A percentile compares a stretch with the other conserved stretches of the same genome.
phyloP scores from a whole-genome alignment of 2,329 filamentous ascomycete species.

The Xylariaceae sp. region DNA sequence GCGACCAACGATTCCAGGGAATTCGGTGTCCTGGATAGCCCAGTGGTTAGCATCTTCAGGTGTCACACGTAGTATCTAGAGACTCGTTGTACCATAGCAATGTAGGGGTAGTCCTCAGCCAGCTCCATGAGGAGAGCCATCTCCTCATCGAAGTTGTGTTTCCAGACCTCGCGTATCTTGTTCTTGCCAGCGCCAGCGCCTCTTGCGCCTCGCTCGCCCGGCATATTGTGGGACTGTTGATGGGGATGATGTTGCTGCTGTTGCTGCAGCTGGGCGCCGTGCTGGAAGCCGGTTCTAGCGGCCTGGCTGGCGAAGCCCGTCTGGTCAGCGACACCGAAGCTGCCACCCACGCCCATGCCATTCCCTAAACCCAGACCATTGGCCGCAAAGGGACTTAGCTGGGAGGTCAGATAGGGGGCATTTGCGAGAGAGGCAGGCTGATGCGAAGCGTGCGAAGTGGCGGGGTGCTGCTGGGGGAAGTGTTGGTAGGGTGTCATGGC shows the following conservation, averaged over 20 bases:
- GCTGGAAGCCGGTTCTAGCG: constrained; percentile 81
- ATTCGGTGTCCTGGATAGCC: constrained; percentile 81
- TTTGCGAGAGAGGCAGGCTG: constrained; percentile 60
- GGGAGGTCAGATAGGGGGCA: constrained; percentile 68
- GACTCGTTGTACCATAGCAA: constrained; percentile 78
- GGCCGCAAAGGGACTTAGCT: constrained; percentile 65
- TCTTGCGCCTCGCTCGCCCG: constrained; percentile 34
- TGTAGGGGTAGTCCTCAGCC: constrained; percentile 88
- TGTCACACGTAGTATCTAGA: constrained; percentile 6
- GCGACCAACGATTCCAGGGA: constrained; percentile 93
- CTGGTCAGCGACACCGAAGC: constrained; percentile 56
- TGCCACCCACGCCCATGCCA: constrained; percentile 47
- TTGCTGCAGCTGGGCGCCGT: constrained; percentile 57
- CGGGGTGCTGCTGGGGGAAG: constrained; percentile 51
- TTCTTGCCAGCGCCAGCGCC: constrained; percentile 59
- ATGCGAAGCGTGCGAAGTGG: constrained; percentile 48
- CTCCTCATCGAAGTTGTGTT: constrained; percentile 85
- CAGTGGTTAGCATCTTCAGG: constrained; percentile 19
- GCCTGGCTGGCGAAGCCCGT: constrained; percentile 83
- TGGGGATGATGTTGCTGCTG: constrained; percentile 48
- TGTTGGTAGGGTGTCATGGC: constrained; percentile 46
- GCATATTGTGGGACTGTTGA: constrained; percentile 36
- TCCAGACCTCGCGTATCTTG: constrained; percentile 95
- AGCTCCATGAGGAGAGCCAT: constrained; percentile 80
- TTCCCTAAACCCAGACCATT: constrained; percentile 59